phyloP scores from a whole-genome alignment of 305 asterid genomes.

The Ilex paraguariensis region DNA sequence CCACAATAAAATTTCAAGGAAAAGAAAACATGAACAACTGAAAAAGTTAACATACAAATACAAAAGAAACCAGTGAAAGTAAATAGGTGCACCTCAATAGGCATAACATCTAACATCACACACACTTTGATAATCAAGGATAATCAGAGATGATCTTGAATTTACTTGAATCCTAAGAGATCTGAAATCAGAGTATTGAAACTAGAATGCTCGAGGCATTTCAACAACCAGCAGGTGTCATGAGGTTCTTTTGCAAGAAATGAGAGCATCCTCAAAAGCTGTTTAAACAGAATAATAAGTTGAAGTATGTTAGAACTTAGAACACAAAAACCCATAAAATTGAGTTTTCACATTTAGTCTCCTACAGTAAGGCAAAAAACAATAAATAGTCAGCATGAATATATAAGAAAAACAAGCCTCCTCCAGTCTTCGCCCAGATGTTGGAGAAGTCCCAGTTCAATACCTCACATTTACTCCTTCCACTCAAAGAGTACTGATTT shows the following conservation, averaged over 20 bases:
- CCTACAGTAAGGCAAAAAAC: neutral
- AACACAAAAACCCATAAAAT: neutral
- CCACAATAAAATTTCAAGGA: neutral
- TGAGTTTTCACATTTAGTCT: neutral
- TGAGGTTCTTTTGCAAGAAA: slow-evolving; percentile 3
- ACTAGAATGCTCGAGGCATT: neutral
- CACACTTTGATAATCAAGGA: neutral
- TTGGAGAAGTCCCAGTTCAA: neutral
- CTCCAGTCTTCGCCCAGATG: neutral
- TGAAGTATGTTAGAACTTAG: slow-evolving; percentile 21
- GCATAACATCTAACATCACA: neutral
- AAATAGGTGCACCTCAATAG: no score
- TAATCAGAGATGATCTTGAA: neutral
- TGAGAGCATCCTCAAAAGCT: slow-evolving; percentile 13
- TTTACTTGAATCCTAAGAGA: neutral
- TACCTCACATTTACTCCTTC: neutral
- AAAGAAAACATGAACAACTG: neutral
- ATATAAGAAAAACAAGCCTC: neutral
- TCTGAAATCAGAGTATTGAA: neutral
- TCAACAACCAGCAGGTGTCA: neutral
- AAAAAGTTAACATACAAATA: neutral
- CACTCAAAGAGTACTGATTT: neutral
- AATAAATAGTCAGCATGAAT: neutral
- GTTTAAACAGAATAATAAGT: slow-evolving; percentile 22
- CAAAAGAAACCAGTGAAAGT: neutral